Percentiles rank a stretch among this genome's conserved stretches.
Conservation (phyloP, 345 rosid genomes). For the Moringa oleifera region DNA sequence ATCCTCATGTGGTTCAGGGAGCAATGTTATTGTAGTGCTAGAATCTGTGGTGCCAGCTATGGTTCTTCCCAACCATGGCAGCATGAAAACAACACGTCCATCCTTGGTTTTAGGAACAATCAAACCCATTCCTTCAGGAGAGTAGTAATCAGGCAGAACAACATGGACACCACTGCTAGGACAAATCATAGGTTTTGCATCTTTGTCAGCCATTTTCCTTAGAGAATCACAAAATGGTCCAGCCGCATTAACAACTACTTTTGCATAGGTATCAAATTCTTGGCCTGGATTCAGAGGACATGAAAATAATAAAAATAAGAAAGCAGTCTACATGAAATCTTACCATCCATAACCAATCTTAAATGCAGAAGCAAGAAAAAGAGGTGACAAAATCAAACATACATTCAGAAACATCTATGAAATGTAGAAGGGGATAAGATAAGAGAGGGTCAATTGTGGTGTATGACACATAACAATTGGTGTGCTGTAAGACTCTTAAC, state of each 20-base stretch:
- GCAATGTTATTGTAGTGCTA: constrained; percentile 61
- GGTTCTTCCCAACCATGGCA: constrained; percentile 98
- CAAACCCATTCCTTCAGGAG: constrained; percentile 99
- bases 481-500: not conserved
- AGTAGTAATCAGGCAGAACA: constrained; percentile 94
- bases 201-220: constrained; percentile 74
- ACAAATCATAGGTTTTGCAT: constrained; percentile 67
- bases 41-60: constrained; percentile 99
- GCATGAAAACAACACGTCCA: constrained; percentile 96
- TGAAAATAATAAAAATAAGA: constrained; percentile 6
- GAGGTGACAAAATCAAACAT: not conserved
- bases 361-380: constrained; percentile 2
- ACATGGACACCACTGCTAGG: constrained; percentile 98
- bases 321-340: not conserved
- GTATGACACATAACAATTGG: not conserved
- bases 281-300: constrained; percentile 42
- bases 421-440: not conserved
- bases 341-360: no score
- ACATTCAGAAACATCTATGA: no score
- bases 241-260: constrained; percentile 88
- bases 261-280: constrained; percentile 83
- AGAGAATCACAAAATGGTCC: constrained; percentile 94
- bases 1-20: constrained; percentile 96
- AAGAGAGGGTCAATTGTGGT: not conserved
- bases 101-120: constrained; percentile 99